Evolutionary conservation across 192 early-diverging fungal species (phyloP), one percentile per base, ranked within the genome.

Genomic region (Backusella luteola): DNA sequence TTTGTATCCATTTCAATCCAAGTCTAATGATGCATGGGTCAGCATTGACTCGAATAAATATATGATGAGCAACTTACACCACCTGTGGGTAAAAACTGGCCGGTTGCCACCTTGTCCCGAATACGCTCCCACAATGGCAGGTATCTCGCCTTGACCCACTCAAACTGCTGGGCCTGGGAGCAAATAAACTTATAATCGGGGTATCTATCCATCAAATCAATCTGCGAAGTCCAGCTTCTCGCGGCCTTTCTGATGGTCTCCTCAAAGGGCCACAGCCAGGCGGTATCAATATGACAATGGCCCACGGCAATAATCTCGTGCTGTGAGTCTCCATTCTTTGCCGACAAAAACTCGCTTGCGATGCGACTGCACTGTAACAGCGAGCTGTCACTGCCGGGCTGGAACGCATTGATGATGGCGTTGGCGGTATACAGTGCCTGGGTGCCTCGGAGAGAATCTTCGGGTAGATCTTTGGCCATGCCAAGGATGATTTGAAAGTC

Each of bases 1-100:
- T 99, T 99, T 84, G 93, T 94, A 84, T 99, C 98, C 96, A 98
- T 99, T 81, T 99, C 98, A 14, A 98, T 89, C 97, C 96, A 99
- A 26, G 96, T 95, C 74, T 87, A 85, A 34, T 23, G 34, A 26
- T 7, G 4, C 0, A 9, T 17, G 17, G 19, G 17, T 32, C 32
- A 32, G 32, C 32, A 32, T 32, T 32, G 32, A 32, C 32, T 32
- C 32, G 32, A 32, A 32, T 32, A 3, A 32, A 32, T 32, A 32
- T 32, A 32, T 32, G 32, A 32, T 32, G 32, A 32, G 3, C 32
- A 32, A 63, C 39, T 74, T 71, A 74, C 85, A 1, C 93, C 94
- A 34, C 98, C 98, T 71, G 98, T 96, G 6, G 95, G 95, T 56
- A 97, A 87, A 80, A 99, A 99, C 80, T 93, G 90, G 0, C 94